Evolutionary conservation across 139 green algal genomes (phyloP).

Genomic region (Diplosphaera chodatii): DNA sequence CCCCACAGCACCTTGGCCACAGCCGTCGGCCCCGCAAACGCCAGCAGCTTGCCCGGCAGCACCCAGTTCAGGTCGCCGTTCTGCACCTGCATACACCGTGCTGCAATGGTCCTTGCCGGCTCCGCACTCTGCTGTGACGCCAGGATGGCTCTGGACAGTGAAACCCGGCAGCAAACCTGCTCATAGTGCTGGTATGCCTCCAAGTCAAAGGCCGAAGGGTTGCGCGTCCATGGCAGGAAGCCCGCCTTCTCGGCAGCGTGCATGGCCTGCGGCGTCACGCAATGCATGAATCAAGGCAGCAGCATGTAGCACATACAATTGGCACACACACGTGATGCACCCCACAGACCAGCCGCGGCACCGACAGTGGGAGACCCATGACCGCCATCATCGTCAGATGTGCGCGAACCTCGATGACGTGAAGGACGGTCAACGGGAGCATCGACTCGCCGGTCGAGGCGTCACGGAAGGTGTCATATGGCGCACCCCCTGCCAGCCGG

Average conservation of each 20-base stretch:
- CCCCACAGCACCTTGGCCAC: constrained; percentile 63
- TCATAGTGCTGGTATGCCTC: constrained; percentile 92
- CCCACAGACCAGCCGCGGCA: too few relatives aligned
- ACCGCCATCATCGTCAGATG: too few relatives aligned
- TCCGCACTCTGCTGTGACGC: too few relatives aligned
- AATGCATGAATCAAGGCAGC: too few relatives aligned
- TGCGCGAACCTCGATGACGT: constrained; percentile 48
- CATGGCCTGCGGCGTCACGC: constrained; percentile 57
- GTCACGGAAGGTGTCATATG: constrained; percentile 79
- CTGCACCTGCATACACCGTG: constrained; percentile 57
- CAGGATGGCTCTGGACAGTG: too few relatives aligned
- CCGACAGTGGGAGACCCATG: too few relatives aligned
- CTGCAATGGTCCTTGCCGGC: too few relatives aligned
- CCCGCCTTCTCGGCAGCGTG: constrained; percentile 64
- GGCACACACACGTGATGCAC: too few relatives aligned
- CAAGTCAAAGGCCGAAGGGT: constrained; percentile 50
- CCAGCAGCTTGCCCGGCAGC: constrained; percentile 83
- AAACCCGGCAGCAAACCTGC: too few relatives aligned
- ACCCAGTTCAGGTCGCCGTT: constrained; percentile 91
- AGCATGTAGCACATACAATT: too few relatives aligned
- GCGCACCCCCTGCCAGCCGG: constrained; percentile 51
- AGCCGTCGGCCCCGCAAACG: constrained; percentile 71
- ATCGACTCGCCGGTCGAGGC: constrained; percentile 69
- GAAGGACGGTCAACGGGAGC: constrained; percentile 70
- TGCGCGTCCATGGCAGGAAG: constrained; percentile 70